Evolutionary conservation across 306 rosid species (phyloP).

Genomic region (Inga leiocalycina): DNA sequence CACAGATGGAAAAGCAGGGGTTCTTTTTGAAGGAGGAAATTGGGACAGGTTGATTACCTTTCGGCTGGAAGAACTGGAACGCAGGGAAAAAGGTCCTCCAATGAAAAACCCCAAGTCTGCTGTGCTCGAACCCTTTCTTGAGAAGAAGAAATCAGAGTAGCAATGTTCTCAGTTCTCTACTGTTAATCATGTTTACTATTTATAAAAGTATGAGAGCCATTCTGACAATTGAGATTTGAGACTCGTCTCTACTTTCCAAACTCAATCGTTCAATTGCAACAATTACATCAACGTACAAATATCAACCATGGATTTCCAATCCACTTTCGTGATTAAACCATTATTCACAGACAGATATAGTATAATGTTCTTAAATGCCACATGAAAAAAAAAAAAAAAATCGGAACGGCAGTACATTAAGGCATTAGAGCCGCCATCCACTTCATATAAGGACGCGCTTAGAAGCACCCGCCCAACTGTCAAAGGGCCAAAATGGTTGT

Average conservation of each 20-base stretch:
- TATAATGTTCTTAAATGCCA: slow-evolving; percentile 25
- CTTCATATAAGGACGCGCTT: slow-evolving; percentile 35
- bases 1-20: slow-evolving; percentile 76
- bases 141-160: slow-evolving; percentile 49
- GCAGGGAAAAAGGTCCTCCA: slow-evolving; percentile 96
- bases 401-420: slow-evolving; percentile 25
- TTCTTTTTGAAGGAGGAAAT: slow-evolving; percentile 75
- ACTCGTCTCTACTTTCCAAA: slow-evolving; percentile 7
- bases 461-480: slow-evolving; percentile 86
- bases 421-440: slow-evolving; percentile 27
- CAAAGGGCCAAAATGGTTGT: slow-evolving; percentile 30
- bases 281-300: neutral
- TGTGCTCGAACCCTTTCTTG: slow-evolving; percentile 70
- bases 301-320: slow-evolving; percentile 28
- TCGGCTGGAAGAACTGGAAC: slow-evolving; percentile 76
- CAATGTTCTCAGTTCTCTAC: neutral
- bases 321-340: slow-evolving; percentile 18
- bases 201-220: slow-evolving; percentile 18
- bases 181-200: slow-evolving; percentile 36
- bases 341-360: slow-evolving; percentile 24
- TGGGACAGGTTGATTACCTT: slow-evolving; percentile 81
- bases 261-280: neutral
- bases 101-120: slow-evolving; percentile 81
- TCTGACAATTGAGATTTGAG: slow-evolving; percentile 15
- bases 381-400: neutral